phyloP scores from a whole-genome alignment of 2,329 filamentous ascomycete genomes.

The Colletotrichum orchidophilum region DNA sequence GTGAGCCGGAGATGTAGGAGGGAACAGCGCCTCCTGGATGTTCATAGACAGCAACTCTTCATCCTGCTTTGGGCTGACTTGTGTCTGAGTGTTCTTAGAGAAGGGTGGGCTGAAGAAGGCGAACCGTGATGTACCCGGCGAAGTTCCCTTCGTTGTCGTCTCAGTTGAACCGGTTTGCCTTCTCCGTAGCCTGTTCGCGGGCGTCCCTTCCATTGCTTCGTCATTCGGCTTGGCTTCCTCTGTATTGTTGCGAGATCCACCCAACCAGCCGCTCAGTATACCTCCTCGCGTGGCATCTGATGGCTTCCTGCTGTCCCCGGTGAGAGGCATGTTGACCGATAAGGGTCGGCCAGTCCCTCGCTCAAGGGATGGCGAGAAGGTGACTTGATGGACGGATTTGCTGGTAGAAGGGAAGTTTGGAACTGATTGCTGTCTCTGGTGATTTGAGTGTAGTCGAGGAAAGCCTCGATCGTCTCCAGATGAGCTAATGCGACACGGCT shows the following conservation, averaged over 20 bases:
- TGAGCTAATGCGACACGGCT: slow-evolving; percentile 14
- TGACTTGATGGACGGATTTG: slow-evolving; percentile 25
- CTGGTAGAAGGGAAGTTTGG: slow-evolving; percentile 45
- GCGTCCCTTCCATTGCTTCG: slow-evolving; percentile 42
- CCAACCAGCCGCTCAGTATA: slow-evolving; percentile 44
- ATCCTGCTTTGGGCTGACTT: slow-evolving; percentile 41
- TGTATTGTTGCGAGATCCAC: slow-evolving; percentile 37
- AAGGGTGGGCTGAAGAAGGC: slow-evolving; percentile 57
- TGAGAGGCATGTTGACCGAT: slow-evolving; percentile 51
- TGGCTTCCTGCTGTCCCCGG: slow-evolving; percentile 49
- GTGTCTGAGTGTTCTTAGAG: slow-evolving; percentile 46
- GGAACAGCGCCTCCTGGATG: slow-evolving; percentile 64
- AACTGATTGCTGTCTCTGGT: slow-evolving; percentile 48
- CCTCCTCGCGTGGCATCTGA: slow-evolving; percentile 40
- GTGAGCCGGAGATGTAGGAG: slow-evolving; percentile 51
- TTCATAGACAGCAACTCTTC: slow-evolving; percentile 67
- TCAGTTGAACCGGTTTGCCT: slow-evolving; percentile 27
- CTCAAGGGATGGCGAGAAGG: slow-evolving; percentile 38
- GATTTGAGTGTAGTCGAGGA: slow-evolving; percentile 30
- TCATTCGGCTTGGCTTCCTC: slow-evolving; percentile 34
- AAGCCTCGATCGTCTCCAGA: slow-evolving; percentile 15
- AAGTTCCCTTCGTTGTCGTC: slow-evolving; percentile 46
- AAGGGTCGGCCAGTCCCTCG: slow-evolving; percentile 37
- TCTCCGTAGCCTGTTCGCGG: slow-evolving; percentile 41
- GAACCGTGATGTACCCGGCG: slow-evolving; percentile 50